Percentiles rank a stretch among this genome's conserved stretches.
Conservation (phyloP, 306 rosid species). For the Castanea mollissima region DNA sequence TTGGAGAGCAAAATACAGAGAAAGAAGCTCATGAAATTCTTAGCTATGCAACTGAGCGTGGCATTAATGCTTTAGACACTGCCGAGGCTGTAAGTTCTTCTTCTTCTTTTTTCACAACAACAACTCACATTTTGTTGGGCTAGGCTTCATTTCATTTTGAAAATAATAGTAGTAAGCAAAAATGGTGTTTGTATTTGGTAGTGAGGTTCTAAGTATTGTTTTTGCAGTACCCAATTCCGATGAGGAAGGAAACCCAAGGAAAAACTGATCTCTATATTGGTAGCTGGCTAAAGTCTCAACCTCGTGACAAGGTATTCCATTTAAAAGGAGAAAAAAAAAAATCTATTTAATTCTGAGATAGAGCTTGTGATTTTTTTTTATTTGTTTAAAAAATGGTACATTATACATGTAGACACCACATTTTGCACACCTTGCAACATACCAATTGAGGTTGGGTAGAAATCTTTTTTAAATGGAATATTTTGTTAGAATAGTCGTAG, state of each 20-base stretch:
- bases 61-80: slow-evolving; percentile 76
- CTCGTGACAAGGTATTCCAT: slow-evolving; percentile 72
- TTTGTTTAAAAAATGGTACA: too few relatives aligned
- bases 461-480: too few relatives aligned
- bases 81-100: slow-evolving; percentile 61
- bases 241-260: slow-evolving; percentile 85
- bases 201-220: neutral
- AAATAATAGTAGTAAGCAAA: too few relatives aligned
- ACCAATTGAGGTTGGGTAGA: too few relatives aligned
- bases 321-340: too few relatives aligned
- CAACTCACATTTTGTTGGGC: neutral
- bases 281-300: slow-evolving; percentile 85
- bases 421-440: too few relatives aligned
- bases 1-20: slow-evolving; percentile 87
- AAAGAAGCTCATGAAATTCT: slow-evolving; percentile 77
- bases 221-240: slow-evolving; percentile 83
- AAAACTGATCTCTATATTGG: slow-evolving; percentile 69
- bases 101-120: neutral
- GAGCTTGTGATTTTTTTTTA: too few relatives aligned
- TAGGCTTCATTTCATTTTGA: too few relatives aligned
- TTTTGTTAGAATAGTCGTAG: too few relatives aligned
- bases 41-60: slow-evolving; percentile 63
- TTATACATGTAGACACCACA: too few relatives aligned
- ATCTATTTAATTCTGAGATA: too few relatives aligned
- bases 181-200: neutral